Conservation (phyloP, 192 early-diverging fungal species). For the Umbelopsis vinacea region DNA sequence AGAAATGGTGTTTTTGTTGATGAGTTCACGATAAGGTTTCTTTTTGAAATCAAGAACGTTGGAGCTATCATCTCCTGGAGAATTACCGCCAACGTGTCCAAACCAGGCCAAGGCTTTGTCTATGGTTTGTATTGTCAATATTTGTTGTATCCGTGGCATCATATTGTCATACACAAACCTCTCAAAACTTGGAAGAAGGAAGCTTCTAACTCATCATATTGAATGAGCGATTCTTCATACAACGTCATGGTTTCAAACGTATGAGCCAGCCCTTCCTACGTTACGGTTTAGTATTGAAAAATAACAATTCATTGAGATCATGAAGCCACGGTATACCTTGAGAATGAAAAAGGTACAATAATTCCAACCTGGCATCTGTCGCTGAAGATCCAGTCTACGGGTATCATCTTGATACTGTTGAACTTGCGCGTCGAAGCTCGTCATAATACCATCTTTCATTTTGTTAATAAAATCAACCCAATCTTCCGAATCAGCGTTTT, state of each 20-base stretch:
- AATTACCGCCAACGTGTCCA: constrained; percentile 85
- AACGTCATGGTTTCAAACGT: constrained; percentile 89
- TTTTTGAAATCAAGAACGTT: constrained; percentile 76
- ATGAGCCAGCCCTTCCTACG: constrained; percentile 78
- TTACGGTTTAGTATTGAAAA: not conserved
- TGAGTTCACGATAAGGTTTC: constrained; percentile 87
- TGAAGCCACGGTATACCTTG: constrained; percentile 59
- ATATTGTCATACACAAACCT: constrained; percentile 43
- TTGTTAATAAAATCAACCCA: constrained; percentile 76
- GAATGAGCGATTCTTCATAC: constrained; percentile 85
- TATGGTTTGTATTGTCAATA: constrained; percentile 26
- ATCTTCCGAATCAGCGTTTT: constrained; percentile 60
- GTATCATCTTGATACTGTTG: constrained; percentile 89
- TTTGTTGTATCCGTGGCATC: constrained; percentile 20
- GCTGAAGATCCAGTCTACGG: constrained; percentile 84
- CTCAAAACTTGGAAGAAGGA: constrained; percentile 90
- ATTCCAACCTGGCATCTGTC: constrained; percentile 98
- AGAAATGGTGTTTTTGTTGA: constrained; percentile 87
- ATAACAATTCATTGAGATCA: not conserved
- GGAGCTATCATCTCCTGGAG: constrained; percentile 84
- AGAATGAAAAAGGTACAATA: constrained; percentile 97
- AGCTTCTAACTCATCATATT: constrained; percentile 98
- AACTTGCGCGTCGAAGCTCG: constrained; percentile 78
- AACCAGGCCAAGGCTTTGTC: constrained; percentile 94
- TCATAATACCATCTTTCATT: constrained; percentile 74